phyloP scores from a whole-genome alignment of 2,329 filamentous ascomycete genomes.

The Fusarium fracticaudum region DNA sequence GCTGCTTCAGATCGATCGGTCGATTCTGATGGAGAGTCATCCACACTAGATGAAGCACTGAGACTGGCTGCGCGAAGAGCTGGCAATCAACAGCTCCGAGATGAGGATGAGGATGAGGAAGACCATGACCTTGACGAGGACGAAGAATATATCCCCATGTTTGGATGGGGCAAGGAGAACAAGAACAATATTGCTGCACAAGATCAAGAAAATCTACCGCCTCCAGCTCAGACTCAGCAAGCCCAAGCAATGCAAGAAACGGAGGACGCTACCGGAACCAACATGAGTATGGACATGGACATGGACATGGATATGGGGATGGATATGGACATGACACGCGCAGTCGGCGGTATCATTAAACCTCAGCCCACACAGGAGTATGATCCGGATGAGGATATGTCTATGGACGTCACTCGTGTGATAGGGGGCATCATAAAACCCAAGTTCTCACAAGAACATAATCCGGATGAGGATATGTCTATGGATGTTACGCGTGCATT shows the following conservation, averaged over 20 bases:
- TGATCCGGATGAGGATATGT: constrained; percentile 73
- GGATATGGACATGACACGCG: constrained; percentile 56
- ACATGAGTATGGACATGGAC: constrained; percentile 56
- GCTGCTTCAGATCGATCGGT: constrained; percentile 67
- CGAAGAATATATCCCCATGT: constrained; percentile 79
- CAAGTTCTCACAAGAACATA: constrained; percentile 53
- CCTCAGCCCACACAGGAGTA: constrained; percentile 54
- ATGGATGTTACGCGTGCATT: constrained; percentile 93
- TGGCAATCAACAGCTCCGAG: constrained; percentile 74
- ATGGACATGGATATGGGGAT: constrained; percentile 46
- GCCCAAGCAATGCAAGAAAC: constrained; percentile 18
- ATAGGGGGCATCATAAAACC: constrained; percentile 63
- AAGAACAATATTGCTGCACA: constrained; percentile 43
- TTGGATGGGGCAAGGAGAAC: constrained; percentile 75
- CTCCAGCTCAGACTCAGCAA: constrained; percentile 18
- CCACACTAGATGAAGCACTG: constrained; percentile 79
- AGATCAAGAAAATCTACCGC: constrained; percentile 55
- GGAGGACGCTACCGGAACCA: constrained; percentile 45
- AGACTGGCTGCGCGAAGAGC: constrained; percentile 79
- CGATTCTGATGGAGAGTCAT: constrained; percentile 73
- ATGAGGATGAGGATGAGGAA: constrained; percentile 47
- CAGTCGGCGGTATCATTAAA: constrained; percentile 64
- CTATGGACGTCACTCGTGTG: constrained; percentile 91
- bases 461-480: constrained; percentile 75
- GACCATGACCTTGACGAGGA: constrained; percentile 66